Evolutionary conservation across 1,139 yeast genomes (phyloP).

Genomic region (Suhomyces wounanorum): DNA sequence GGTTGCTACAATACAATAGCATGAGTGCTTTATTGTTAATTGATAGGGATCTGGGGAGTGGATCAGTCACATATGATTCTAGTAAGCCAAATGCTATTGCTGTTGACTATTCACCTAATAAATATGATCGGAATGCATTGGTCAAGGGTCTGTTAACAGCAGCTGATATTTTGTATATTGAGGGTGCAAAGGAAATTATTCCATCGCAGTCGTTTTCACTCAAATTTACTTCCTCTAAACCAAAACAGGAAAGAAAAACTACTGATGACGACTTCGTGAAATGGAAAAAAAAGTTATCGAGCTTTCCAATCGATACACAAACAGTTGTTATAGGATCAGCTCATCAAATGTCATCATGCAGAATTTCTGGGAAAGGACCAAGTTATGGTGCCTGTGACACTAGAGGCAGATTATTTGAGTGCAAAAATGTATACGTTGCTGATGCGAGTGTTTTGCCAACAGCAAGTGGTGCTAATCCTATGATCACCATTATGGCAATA

Average conservation of each 20-base stretch:
- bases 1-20: constrained; percentile 42
- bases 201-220: constrained; percentile 43
- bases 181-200: constrained; percentile 52
- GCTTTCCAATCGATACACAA: constrained; percentile 29
- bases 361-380: constrained; percentile 56
- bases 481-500: constrained; percentile 46
- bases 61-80: constrained; percentile 40
- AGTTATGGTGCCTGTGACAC: constrained; percentile 50
- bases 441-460: constrained; percentile 61
- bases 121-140: constrained; percentile 48
- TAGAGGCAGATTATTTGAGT: constrained; percentile 54
- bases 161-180: constrained; percentile 51
- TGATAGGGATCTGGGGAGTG: constrained; percentile 51
- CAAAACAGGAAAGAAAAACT: constrained; percentile 43
- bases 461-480: constrained; percentile 64
- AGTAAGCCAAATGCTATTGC: constrained; percentile 37
- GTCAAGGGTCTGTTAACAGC: constrained; percentile 41
- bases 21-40: constrained; percentile 47
- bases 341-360: constrained; percentile 62
- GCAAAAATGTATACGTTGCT: constrained; percentile 54
- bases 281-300: constrained; percentile 42
- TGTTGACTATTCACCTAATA: constrained; percentile 44
- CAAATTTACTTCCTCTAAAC: constrained; percentile 40
- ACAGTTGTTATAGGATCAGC: constrained; percentile 52
- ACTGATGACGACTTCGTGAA: constrained; percentile 47